Conservation (phyloP, 1,139 yeast species). For the Yamadazyma triangularis region DNA sequence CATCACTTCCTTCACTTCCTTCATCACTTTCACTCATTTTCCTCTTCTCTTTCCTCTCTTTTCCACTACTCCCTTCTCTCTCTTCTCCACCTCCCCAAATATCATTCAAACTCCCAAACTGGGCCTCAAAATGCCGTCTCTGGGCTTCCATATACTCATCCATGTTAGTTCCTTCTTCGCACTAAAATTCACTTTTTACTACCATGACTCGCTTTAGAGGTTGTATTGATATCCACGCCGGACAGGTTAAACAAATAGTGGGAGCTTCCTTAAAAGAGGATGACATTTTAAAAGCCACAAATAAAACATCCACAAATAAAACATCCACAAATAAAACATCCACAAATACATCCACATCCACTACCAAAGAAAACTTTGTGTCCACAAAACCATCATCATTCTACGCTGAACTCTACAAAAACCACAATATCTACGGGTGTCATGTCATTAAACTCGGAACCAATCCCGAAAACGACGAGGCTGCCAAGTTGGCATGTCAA, state of each 20-base stretch:
- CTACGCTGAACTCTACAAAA: conserved; percentile 69
- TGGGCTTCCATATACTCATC: conserved; percentile 54
- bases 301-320: conserved; percentile 20
- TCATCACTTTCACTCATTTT: conserved; percentile 8
- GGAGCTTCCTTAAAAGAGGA: conserved; percentile 79
- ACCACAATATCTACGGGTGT: conserved; percentile 61
- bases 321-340: too few species aligned
- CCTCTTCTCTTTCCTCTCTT: conserved; percentile 25
- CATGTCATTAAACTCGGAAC: conserved; percentile 92
- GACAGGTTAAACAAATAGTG: conserved; percentile 93
- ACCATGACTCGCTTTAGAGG: conserved; percentile 87
- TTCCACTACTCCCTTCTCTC: conserved; percentile 56
- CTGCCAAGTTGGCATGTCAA: conserved; percentile 70
- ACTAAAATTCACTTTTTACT: not conserved
- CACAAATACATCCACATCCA: not conserved
- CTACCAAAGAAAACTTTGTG: conserved; percentile 66
- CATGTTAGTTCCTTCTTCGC: too few species aligned
- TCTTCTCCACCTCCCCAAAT: too few species aligned
- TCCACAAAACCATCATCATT: conserved; percentile 70
- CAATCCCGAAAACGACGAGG: conserved; percentile 67
- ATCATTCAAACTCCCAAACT: conserved; percentile 61
- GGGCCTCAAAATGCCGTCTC: conserved; percentile 60
- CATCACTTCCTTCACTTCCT: conserved; percentile 10
- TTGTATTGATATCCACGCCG: conserved; percentile 91
- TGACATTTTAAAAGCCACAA: conserved; percentile 21